Conservation (phyloP, 352 stramenopile genomes). For the Globisporangium paroecandrum region DNA sequence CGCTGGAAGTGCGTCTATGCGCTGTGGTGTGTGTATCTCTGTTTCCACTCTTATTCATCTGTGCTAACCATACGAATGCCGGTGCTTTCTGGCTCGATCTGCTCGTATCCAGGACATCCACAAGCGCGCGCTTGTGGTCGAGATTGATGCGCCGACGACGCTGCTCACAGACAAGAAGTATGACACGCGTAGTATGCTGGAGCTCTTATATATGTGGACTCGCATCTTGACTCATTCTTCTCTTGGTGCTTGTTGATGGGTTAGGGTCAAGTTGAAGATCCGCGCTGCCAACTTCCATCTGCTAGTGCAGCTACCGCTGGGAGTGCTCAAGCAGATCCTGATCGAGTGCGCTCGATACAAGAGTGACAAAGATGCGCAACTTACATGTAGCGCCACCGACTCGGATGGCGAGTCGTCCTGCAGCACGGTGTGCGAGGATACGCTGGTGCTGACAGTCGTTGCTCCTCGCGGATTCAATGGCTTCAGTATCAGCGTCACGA, state of each 20-base stretch:
- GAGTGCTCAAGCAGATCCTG: conserved; percentile 30
- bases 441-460: conserved; percentile 1
- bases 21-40: not conserved
- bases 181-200: not conserved
- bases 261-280: conserved; percentile 13
- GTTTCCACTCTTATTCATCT: not conserved
- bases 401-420: not conserved
- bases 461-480: not conserved
- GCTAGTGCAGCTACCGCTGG: conserved; percentile 29
- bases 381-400: not conserved
- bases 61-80: not conserved
- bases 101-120: not conserved
- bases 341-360: conserved; percentile 13
- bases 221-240: not conserved
- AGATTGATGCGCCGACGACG: conserved; percentile 14
- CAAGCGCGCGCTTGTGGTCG: conserved; percentile 9
- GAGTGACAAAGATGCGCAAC: not conserved
- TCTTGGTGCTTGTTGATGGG: not conserved
- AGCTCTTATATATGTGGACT: not conserved
- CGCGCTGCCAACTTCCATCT: conserved; percentile 12
- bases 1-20: not conserved
- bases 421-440: not conserved
- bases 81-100: not conserved
- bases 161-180: not conserved
- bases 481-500: conserved; percentile 9